These are phyloP conservation scores for Xylariomycetidae sp. DNA, from an alignment of 2,329 filamentous ascomycete genomes.

Conservation along the genomic window DNA sequence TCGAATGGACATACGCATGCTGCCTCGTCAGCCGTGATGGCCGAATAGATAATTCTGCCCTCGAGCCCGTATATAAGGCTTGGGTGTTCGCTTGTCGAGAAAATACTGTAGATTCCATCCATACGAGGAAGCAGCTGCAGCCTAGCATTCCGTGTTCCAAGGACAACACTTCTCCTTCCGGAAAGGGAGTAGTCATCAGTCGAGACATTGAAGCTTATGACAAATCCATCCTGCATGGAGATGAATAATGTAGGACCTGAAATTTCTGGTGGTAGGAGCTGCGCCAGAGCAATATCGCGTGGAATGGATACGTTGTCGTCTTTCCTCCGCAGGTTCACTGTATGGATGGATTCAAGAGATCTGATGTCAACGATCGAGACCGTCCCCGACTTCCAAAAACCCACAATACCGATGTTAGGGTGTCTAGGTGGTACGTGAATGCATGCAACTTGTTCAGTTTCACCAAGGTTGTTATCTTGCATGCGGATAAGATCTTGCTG, in stretches of 20 bases:
- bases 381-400: slow-evolving; percentile 81
- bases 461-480: slow-evolving; percentile 55
- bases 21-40: slow-evolving; percentile 84
- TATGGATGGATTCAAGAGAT: slow-evolving; percentile 61
- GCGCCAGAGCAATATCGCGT: slow-evolving; percentile 73
- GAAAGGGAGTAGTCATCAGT: slow-evolving; percentile 57
- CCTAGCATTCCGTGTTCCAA: slow-evolving; percentile 80
- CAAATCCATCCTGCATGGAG: slow-evolving; percentile 87
- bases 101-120: slow-evolving; percentile 70
- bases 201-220: slow-evolving; percentile 77
- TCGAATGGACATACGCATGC: slow-evolving; percentile 80
- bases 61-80: slow-evolving; percentile 90
- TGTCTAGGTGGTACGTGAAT: slow-evolving; percentile 67
- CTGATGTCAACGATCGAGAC: slow-evolving; percentile 69
- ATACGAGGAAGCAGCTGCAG: slow-evolving; percentile 72
- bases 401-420: slow-evolving; percentile 67
- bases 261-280: slow-evolving; percentile 60
- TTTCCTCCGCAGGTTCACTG: slow-evolving; percentile 54
- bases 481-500: slow-evolving; percentile 51
- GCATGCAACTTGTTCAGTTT: slow-evolving; percentile 77
- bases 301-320: slow-evolving; percentile 74
- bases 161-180: slow-evolving; percentile 71
- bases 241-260: slow-evolving; percentile 74
- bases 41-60: slow-evolving; percentile 84
- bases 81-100: slow-evolving; percentile 90